Evolutionary conservation across 202 grass and related monocot genomes (phyloP).

Genomic region (Schoenoplectus triqueter): DNA sequence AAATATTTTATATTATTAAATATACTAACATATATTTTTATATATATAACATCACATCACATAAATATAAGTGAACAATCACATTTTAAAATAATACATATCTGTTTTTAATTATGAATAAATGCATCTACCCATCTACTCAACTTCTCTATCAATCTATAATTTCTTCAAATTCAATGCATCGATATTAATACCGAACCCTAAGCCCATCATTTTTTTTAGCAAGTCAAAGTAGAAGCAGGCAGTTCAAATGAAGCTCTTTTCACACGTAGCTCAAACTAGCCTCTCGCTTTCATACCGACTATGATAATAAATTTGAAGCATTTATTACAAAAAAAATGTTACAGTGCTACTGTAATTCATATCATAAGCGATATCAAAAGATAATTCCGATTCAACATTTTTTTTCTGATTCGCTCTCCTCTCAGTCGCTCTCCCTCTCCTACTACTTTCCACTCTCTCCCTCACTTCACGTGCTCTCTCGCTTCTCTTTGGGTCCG

Average conservation of each 20-base stretch:
- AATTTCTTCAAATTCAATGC: slow-evolving; percentile 13
- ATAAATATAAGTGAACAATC: no score
- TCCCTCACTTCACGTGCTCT: no score
- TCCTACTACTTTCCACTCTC: no score
- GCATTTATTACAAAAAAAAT: neutral
- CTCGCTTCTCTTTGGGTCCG: no score
- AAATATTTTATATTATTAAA: no score
- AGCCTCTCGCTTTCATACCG: slow-evolving; percentile 16
- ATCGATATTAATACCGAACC: neutral
- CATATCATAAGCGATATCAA: no score
- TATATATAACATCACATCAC: no score
- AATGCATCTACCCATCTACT: neutral
- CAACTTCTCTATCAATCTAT: slow-evolving; percentile 13
- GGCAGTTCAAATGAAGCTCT: neutral
- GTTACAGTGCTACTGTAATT: neutral
- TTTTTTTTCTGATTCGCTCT: no score
- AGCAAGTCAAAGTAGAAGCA: slow-evolving; percentile 3
- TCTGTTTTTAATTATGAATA: neutral
- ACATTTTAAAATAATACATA: no score
- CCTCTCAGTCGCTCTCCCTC: no score
- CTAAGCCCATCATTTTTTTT: neutral
- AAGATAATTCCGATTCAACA: no score
- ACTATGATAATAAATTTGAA: neutral
- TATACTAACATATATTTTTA: no score
- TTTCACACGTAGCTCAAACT: slow-evolving; percentile 13